phyloP scores from a whole-genome alignment of 805 yeast genomes.

The Ogataea kodamae region DNA sequence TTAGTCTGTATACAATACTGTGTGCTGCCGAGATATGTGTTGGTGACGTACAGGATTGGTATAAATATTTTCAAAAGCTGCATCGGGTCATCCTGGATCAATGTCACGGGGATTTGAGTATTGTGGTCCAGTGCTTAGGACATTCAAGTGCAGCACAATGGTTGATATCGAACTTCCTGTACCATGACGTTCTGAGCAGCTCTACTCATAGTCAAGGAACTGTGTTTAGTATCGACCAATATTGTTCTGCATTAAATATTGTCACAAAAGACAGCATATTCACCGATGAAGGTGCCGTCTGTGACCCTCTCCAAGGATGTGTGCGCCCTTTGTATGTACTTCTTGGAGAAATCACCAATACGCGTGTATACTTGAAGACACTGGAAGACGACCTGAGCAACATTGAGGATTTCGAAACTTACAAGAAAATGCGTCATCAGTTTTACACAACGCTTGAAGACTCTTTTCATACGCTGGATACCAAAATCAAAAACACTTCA shows the following conservation, averaged over 20 bases:
- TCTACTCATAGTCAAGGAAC: conserved; percentile 35
- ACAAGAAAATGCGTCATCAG: conserved; percentile 5
- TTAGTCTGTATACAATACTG: conserved; percentile 22
- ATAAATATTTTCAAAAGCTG: conserved; percentile 15
- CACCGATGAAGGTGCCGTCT: conserved; percentile 15
- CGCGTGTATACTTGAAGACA: conserved; percentile 10
- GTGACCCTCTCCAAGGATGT: conserved; percentile 41
- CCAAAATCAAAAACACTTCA: conserved; percentile 12
- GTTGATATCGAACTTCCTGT: conserved; percentile 36
- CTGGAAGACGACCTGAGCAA: conserved; percentile 4
- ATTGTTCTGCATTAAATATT: conserved; percentile 26
- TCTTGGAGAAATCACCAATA: conserved; percentile 37
- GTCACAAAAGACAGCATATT: conserved; percentile 5
- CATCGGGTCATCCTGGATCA: conserved; percentile 22
- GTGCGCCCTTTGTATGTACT: conserved; percentile 35
- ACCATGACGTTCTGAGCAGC: conserved; percentile 38
- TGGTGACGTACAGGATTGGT: conserved; percentile 24
- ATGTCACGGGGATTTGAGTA: conserved; percentile 29
- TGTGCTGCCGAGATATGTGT: conserved; percentile 27
- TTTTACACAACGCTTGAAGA: conserved; percentile 7
- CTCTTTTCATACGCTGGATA: conserved; percentile 12
- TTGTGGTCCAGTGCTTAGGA: conserved; percentile 18
- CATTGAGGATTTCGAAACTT: not conserved
- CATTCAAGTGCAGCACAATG: conserved; percentile 32
- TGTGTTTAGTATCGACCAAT: conserved; percentile 29